Percentiles rank a stretch among this genome's conserved stretches.
These are phyloP conservation scores for Lentinus brumalis DNA, from an alignment of 768 basidiomycete species.

Conservation along the genomic window DNA sequence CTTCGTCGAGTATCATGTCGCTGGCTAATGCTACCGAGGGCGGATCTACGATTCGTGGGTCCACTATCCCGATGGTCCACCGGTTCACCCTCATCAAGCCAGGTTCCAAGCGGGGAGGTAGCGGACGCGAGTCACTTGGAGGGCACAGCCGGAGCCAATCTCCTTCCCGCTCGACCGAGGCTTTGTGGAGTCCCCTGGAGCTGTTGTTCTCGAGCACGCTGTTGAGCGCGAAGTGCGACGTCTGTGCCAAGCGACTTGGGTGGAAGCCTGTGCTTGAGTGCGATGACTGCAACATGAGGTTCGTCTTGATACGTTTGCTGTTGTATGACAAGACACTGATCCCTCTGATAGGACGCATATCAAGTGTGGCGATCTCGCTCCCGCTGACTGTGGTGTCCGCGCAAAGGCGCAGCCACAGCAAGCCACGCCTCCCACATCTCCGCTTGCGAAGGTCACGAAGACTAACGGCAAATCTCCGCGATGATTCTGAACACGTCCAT, in stretches of 20 bases:
- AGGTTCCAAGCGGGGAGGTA: slow-evolving; percentile 53
- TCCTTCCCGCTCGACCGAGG: slow-evolving; percentile 34
- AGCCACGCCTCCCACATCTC: slow-evolving; percentile 15
- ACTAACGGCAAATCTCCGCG: slow-evolving; percentile 21
- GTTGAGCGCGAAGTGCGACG: slow-evolving; percentile 75
- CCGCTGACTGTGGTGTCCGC: slow-evolving; percentile 74
- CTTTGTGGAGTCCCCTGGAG: slow-evolving; percentile 70
- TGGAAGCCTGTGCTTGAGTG: slow-evolving; percentile 87
- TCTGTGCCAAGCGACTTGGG: slow-evolving; percentile 80
- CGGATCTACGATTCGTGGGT: slow-evolving; percentile 63
- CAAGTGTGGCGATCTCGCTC: slow-evolving; percentile 84
- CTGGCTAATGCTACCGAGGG: slow-evolving; percentile 74
- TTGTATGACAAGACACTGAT: background rate
- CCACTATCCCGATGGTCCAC: slow-evolving; percentile 60
- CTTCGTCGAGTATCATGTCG: slow-evolving; percentile 43
- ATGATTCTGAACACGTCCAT: slow-evolving; percentile 4
- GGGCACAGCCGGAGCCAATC: slow-evolving; percentile 36
- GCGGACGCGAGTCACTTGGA: background rate
- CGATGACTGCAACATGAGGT: slow-evolving; percentile 86
- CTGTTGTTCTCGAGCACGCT: slow-evolving; percentile 76
- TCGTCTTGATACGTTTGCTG: slow-evolving; percentile 20
- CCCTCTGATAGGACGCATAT: slow-evolving; percentile 64
- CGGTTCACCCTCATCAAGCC: slow-evolving; percentile 88
- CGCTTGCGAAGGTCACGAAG: slow-evolving; percentile 17
- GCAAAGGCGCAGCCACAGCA: slow-evolving; percentile 25